A percentile compares a stretch with the other conserved stretches of the same genome.
phyloP scores from a whole-genome alignment of 768 basidiomycete genomes.

The Leucocoprinus sp. region DNA sequence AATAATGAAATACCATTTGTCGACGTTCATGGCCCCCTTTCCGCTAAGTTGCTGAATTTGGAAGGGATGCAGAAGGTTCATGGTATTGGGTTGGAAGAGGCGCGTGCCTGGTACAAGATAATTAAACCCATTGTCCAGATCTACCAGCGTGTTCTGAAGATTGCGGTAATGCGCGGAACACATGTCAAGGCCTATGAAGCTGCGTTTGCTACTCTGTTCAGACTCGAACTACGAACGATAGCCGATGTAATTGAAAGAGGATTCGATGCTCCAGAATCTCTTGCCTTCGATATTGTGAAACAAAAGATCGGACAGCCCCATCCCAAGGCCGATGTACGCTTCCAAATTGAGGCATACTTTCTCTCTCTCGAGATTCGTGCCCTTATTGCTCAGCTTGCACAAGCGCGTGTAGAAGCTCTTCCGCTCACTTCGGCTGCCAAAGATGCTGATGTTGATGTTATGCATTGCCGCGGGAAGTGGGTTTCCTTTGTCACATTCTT shows the following conservation, averaged over 20 bases:
- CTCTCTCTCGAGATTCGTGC: constrained; percentile 45
- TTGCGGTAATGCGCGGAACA: constrained; percentile 42
- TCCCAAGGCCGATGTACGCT: constrained; percentile 51
- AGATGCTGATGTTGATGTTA: constrained; percentile 10
- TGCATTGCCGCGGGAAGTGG: constrained; percentile 34
- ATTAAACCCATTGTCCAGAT: constrained; percentile 29
- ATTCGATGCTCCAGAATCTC: constrained; percentile 34
- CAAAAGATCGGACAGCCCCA: constrained; percentile 47
- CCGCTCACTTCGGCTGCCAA: constrained; percentile 10
- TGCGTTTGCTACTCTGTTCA: constrained; percentile 43
- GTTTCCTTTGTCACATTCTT: constrained; percentile 38
- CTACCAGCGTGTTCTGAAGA: constrained; percentile 12
- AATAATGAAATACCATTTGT: background rate
- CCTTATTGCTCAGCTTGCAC: constrained; percentile 36
- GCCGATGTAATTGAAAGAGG: constrained; percentile 24
- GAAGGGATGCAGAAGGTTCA: constrained; percentile 19
- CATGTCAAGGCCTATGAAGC: constrained; percentile 56
- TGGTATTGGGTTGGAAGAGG: constrained; percentile 30
- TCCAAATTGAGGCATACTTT: constrained; percentile 55
- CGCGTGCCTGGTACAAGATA: constrained; percentile 25
- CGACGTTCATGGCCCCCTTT: constrained; percentile 6
- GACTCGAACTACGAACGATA: constrained; percentile 33
- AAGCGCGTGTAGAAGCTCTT: constrained; percentile 26
- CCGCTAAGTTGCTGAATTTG: constrained; percentile 14
- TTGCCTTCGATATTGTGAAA: constrained; percentile 47